These are phyloP conservation scores for Chaetomidium leptoderma DNA, from an alignment of 495 filamentous ascomycete genomes.

Conservation along the genomic window DNA sequence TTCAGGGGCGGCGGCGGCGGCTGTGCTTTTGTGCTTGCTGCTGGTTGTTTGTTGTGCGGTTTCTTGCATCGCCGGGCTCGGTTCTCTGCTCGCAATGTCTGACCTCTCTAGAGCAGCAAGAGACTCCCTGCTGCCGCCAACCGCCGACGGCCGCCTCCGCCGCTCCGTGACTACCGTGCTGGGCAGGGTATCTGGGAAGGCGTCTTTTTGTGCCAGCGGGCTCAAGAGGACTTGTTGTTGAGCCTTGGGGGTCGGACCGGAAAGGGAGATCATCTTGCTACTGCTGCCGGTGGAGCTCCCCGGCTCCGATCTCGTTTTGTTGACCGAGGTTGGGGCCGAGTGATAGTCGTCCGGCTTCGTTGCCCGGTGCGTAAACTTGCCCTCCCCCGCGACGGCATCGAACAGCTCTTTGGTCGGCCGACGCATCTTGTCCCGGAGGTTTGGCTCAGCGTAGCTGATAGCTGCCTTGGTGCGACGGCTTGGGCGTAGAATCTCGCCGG, in stretches of 20 bases:
- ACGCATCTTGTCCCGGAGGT: slow-evolving; percentile 81
- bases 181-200: slow-evolving; percentile 16
- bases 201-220: slow-evolving; percentile 22
- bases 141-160: slow-evolving; percentile 29
- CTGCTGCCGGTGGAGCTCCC: slow-evolving; percentile 1
- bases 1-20: not conserved
- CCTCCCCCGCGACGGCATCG: slow-evolving; percentile 62
- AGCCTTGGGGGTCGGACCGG: not conserved
- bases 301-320: slow-evolving; percentile 7
- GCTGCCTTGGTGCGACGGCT: slow-evolving; percentile 60
- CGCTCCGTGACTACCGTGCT: slow-evolving; percentile 32
- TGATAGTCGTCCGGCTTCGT: slow-evolving; percentile 27
- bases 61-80: not conserved
- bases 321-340: slow-evolving; percentile 17
- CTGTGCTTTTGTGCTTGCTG: not conserved
- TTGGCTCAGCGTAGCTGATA: slow-evolving; percentile 84
- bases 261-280: not conserved
- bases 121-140: slow-evolving; percentile 8
- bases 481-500: slow-evolving; percentile 51
- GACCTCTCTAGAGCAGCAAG: not conserved
- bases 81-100: not conserved
- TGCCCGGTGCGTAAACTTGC: slow-evolving; percentile 37
- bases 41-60: not conserved
- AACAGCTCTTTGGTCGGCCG: slow-evolving; percentile 69
- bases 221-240: slow-evolving; percentile 13